Base-by-base conservation (phyloP, 2,329 filamentous ascomycete genomes). In the Calonectria crousiana region DNA sequence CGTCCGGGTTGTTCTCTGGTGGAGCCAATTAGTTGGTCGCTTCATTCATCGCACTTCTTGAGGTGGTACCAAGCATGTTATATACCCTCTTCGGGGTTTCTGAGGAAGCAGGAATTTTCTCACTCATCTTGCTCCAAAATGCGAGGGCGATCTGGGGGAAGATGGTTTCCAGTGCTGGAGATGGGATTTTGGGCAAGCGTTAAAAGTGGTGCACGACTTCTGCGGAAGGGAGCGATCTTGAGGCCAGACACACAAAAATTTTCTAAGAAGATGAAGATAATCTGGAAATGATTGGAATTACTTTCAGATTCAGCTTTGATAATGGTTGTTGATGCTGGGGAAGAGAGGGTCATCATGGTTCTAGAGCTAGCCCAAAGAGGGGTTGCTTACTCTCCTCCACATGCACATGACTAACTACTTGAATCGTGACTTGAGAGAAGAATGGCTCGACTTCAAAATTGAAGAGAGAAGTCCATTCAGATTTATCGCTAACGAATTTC, bases 1-100 rank as follows among this genome's bases (percentile, higher is more conserved):
- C 91, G 84, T 94, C 92, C 0, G 95, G 95, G 86, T 97, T 97
- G 58, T 72, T 72, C 53, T 72, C 70, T 72, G 23, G 2, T n/a
- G 10, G 3, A 23, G 9, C 13, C 11, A 9, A 32, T 53, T 20
- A 53, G 32, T 4, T 13, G 1, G 32, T 16, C 10, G 20, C 18
- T 60, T 60, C 18, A n/a, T 44, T 20, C 8, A n/a, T 38, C 32
- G n/a, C 18, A 14, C 14, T 20, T 3, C 2, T 36, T 11, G 13
- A 58, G 2, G 20, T 9, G 6, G 9, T 60, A 60, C 53, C 53
- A 14, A 69, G 67, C 67, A 69, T 62, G 3, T 53, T 69, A 34
- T 38, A 69, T 18, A 62, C 16, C 53, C 18, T 62, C 51, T 53
- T 53, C 28, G 28, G 51, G 23, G 51, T 6, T 9, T 53, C 26